Percentiles rank a stretch among this genome's conserved stretches.
Evolutionary conservation across 441 rosid species (phyloP).

Genomic region (Eruca vesicaria): DNA sequence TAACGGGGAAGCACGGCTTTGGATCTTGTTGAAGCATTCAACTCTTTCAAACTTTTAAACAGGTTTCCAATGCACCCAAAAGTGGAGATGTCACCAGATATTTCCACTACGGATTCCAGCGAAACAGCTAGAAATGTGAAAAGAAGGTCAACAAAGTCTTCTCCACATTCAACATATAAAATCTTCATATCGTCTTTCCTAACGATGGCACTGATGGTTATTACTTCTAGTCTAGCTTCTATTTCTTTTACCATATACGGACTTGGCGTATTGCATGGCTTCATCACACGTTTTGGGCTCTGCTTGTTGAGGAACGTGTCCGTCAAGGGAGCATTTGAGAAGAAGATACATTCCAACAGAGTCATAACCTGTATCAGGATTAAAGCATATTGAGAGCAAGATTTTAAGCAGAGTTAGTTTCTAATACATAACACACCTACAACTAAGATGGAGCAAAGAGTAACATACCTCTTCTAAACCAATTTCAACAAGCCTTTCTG

Average conservation of each 20-base stretch:
- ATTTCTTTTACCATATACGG: neutral
- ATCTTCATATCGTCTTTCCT: neutral
- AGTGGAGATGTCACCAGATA: neutral
- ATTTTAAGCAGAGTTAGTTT: neutral
- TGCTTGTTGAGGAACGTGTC: slow-evolving; percentile 14
- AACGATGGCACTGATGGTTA: neutral
- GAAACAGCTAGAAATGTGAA: neutral
- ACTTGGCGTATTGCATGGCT: neutral
- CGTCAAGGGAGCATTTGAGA: slow-evolving; percentile 21
- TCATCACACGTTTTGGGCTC: neutral
- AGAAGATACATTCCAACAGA: neutral
- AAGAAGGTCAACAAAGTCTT: neutral
- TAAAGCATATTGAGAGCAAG: neutral
- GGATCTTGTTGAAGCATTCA: neutral
- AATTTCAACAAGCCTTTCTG: neutral
- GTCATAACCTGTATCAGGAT: neutral
- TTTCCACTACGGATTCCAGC: neutral
- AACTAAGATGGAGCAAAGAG: neutral
- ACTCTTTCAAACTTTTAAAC: neutral
- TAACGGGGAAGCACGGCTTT: neutral
- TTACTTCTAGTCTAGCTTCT: neutral
- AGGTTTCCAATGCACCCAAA: neutral
- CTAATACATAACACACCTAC: neutral
- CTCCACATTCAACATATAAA: neutral
- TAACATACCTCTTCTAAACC: slow-evolving; percentile 9